Evolutionary conservation across 345 rosid genomes (phyloP), one percentile per base, ranked within the genome.

Genomic region (Eucalyptus shirleyi): DNA sequence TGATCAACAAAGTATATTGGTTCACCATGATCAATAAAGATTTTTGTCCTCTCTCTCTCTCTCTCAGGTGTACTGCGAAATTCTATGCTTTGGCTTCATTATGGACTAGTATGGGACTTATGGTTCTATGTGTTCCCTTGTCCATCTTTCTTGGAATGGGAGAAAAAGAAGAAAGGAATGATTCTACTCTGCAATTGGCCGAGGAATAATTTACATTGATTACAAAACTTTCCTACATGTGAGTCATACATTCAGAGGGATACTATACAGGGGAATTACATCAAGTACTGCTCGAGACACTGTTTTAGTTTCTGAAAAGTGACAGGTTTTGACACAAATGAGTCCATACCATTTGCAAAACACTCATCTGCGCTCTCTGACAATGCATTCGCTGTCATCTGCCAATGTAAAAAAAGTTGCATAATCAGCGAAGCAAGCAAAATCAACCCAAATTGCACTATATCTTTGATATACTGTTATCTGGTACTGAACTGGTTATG

Each of bases 301-400:
- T 94, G 95, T 91, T 92, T 95, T 53, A 97, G 92, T 89, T 97
- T 98, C 88, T 94, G 97, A 91, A 95, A 95, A 23, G 99, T 97
- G 88, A 96, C 95, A 34, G 99, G 99, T 91, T 98, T 97, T 19
- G 99, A 97, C 87, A 95, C 96, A 89, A 97, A 98, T 1, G 99
- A 98, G 89, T 96, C 98, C 98, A 98, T 98, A 72, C 99, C 99
- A 80, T 96, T 98, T 81, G 96, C 95, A 77, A 81, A 98, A 91
- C 99, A 98, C 90, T 98, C 98, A 18, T 96, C 98, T 88, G 96
- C 96, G 90, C 98, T 97, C 92, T 97, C 99, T 47, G 99, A 92
- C 91, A 95, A 91, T 69, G 99, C 95, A 91, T 96, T 98, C n/a
- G 99, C 98, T 18, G 98, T 97, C 98, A 98, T 95, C 99, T 97